Conservation (phyloP, 2,329 filamentous ascomycete species). For the Nemania abortiva region DNA sequence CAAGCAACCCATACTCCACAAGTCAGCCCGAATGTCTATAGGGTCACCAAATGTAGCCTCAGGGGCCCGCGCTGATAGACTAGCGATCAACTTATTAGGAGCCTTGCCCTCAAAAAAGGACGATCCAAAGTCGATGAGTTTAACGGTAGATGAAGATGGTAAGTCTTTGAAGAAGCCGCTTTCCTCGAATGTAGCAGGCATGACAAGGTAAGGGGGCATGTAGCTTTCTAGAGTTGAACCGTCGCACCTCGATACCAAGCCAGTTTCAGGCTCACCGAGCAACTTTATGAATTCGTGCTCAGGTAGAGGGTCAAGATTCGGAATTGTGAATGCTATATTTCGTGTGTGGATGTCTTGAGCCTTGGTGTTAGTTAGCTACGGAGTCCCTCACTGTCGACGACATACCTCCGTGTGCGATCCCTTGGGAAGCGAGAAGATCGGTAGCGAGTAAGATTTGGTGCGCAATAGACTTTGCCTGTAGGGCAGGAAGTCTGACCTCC, state of each 20-base stretch:
- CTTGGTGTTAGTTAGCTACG: not conserved
- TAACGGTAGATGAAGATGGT: constrained; percentile 5
- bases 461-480: constrained; percentile 14
- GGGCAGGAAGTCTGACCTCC: constrained; percentile 23
- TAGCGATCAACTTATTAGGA: constrained; percentile 14
- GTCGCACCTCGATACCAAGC: constrained; percentile 3
- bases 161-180: not conserved
- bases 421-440: constrained; percentile 21
- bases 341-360: constrained; percentile 18
- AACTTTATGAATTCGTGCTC: constrained; percentile 10
- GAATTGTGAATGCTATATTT: constrained; percentile 18
- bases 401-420: constrained; percentile 31
- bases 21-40: constrained; percentile 23
- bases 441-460: constrained; percentile 13
- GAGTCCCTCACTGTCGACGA: not conserved
- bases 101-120: not conserved
- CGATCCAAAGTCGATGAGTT: constrained; percentile 36
- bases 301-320: constrained; percentile 4
- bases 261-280: constrained; percentile 17
- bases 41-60: constrained; percentile 26
- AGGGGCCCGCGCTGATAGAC: constrained; percentile 19
- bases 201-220: constrained; percentile 25
- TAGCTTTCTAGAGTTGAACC: not conserved
- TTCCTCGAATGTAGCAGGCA: constrained; percentile 12
- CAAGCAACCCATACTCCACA: constrained; percentile 33